Conservation (phyloP, 441 rosid species). For the Viola pubescens region DNA sequence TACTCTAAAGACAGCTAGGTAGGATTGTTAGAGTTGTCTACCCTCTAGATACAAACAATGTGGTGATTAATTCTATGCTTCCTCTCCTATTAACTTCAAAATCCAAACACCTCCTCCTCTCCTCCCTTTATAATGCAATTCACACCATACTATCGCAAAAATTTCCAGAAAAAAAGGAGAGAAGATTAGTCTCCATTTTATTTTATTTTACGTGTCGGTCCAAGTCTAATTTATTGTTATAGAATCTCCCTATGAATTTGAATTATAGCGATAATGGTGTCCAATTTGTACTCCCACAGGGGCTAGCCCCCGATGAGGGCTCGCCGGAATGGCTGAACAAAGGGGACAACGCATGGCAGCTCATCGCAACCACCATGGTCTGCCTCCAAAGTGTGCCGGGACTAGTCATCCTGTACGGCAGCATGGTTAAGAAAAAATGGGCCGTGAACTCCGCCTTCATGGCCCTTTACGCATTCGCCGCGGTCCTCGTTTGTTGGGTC, state of each 20-base stretch:
- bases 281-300: slow-evolving; percentile 15
- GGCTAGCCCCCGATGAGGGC: slow-evolving; percentile 19
- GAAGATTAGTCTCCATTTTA: neutral
- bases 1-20: slow-evolving; percentile 1
- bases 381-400: slow-evolving; percentile 60
- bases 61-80: slow-evolving; percentile 29
- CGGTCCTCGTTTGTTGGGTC: slow-evolving; percentile 50
- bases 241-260: slow-evolving; percentile 1
- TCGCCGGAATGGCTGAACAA: slow-evolving; percentile 42
- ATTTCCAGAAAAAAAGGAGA: neutral
- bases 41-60: neutral
- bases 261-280: neutral
- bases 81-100: slow-evolving; percentile 15
- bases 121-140: slow-evolving; percentile 16
- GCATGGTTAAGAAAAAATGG: slow-evolving; percentile 68
- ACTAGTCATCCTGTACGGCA: slow-evolving; percentile 50
- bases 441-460: slow-evolving; percentile 64
- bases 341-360: slow-evolving; percentile 60
- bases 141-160: slow-evolving; percentile 11
- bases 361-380: slow-evolving; percentile 46
- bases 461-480: slow-evolving; percentile 59
- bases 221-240: neutral
- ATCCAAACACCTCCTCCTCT: neutral
- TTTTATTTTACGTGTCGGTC: neutral
- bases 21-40: neutral